These are phyloP conservation scores for Apiotrichum gamsii DNA, from an alignment of 1,284 basidiomycete species.

Conservation along the genomic window DNA sequence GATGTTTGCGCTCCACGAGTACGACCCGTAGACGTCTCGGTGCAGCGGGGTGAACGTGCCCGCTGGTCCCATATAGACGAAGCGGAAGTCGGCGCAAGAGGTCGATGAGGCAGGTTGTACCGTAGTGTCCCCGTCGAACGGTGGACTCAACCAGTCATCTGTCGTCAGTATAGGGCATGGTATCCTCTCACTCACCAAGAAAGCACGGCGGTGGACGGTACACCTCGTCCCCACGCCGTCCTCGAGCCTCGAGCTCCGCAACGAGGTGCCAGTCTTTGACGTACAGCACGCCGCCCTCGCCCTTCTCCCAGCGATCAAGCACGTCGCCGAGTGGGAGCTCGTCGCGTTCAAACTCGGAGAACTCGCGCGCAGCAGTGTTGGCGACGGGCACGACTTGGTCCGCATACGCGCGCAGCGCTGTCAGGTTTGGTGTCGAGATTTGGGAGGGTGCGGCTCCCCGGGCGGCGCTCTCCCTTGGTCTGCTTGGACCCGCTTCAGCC, in stretches of 20 bases:
- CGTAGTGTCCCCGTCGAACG: conserved; percentile 21
- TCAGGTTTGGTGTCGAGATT: conserved; percentile 22
- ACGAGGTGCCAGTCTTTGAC: conserved; percentile 57
- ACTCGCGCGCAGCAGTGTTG: conserved; percentile 32
- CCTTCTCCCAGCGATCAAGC: conserved; percentile 44
- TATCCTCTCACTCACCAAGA: conserved; percentile 20
- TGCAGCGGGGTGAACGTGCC: conserved; percentile 50
- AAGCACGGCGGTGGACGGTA: conserved; percentile 51
- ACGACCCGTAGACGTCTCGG: conserved; percentile 55
- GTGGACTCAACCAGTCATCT: conserved; percentile 54
- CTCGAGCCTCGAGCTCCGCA: conserved; percentile 30
- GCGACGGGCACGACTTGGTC: conserved; percentile 45
- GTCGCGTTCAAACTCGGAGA: conserved; percentile 41
- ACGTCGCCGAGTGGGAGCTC: conserved; percentile 45
- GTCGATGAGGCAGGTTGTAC: conserved; percentile 2
- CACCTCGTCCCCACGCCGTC: conserved; percentile 34
- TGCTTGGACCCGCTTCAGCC: too few relatives aligned
- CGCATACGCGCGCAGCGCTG: conserved; percentile 27
- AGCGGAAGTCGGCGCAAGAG: conserved; percentile 36
- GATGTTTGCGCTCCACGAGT: conserved; percentile 56
- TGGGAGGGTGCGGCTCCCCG: too few relatives aligned
- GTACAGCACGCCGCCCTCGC: conserved; percentile 42
- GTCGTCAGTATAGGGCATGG: conserved; percentile 3
- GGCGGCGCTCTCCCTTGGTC: too few relatives aligned
- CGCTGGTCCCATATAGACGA: conserved; percentile 48